These are phyloP conservation scores for Globisporangium spinosum DNA, from an alignment of 352 stramenopile species.

Conservation along the genomic window DNA sequence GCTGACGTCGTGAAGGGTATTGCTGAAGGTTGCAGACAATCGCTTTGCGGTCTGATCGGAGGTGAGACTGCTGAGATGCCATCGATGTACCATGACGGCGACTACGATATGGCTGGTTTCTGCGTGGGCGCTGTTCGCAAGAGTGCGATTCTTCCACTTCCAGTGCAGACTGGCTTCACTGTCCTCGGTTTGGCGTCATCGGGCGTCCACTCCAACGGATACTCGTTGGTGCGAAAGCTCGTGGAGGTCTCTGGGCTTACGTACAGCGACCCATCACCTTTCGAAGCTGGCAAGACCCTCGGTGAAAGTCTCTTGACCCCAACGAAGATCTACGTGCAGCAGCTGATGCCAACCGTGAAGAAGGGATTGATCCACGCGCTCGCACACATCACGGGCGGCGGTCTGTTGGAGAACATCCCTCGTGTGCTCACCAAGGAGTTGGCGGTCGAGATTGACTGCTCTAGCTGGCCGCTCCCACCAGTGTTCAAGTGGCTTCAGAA, in stretches of 20 bases:
- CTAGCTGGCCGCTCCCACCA: constrained; percentile 87
- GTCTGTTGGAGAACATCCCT: constrained; percentile 97
- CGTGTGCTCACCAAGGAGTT: constrained; percentile 92
- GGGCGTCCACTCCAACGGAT: constrained; percentile 98
- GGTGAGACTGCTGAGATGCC: constrained; percentile 98
- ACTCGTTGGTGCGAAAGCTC: constrained; percentile 97
- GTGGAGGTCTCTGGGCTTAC: constrained; percentile 88
- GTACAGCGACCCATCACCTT: constrained; percentile 79
- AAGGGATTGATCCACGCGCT: constrained; percentile 88
- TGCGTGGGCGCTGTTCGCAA: constrained; percentile 94
- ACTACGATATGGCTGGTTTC: constrained; percentile 99
- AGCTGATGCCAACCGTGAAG: constrained; percentile 79
- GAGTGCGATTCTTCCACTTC: constrained; percentile 82
- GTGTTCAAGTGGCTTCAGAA: constrained; percentile 98
- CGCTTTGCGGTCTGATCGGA: constrained; percentile 95
- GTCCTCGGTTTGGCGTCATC: constrained; percentile 95
- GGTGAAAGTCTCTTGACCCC: constrained; percentile 94
- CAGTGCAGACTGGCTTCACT: constrained; percentile 86
- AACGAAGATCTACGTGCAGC: constrained; percentile 98
- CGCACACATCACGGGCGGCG: constrained; percentile 98
- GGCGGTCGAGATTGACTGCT: constrained; percentile 91
- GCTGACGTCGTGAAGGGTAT: constrained; percentile 96
- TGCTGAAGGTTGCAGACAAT: constrained; percentile 95
- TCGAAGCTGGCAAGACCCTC: constrained; percentile 80
- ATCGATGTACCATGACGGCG: constrained; percentile 96